A percentile compares a stretch with the other conserved stretches of the same genome.
phyloP scores from a whole-genome alignment of 768 basidiomycete genomes.

The Terana coerulea region DNA sequence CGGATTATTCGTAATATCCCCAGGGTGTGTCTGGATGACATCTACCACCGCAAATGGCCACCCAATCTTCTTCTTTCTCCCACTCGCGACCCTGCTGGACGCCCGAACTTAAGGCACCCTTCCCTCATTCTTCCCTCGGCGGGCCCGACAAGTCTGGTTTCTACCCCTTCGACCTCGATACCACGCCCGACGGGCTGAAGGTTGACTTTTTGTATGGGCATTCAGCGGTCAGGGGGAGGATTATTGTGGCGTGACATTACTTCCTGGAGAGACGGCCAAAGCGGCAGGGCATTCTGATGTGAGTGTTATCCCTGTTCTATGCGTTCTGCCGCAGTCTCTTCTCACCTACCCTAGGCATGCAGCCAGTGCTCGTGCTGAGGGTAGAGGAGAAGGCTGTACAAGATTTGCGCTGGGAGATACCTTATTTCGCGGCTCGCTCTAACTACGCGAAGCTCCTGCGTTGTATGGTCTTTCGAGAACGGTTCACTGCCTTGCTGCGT shows the following conservation, averaged over 20 bases:
- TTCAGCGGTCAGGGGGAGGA: not conserved
- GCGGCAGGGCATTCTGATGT: not conserved
- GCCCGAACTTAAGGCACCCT: slow-evolving; percentile 1
- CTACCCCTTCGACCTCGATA: not conserved
- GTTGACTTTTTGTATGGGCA: not conserved
- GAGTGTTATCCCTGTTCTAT: not conserved
- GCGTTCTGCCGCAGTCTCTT: not conserved
- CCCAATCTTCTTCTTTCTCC: not conserved
- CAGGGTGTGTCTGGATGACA: not conserved
- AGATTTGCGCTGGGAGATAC: not conserved
- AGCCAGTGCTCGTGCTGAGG: not conserved
- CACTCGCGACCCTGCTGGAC: not conserved
- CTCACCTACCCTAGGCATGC: not conserved
- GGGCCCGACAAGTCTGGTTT: not conserved
- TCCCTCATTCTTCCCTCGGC: not conserved
- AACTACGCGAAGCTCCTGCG: slow-evolving; percentile 4
- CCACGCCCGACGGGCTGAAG: not conserved
- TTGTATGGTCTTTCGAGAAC: not conserved
- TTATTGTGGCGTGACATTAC: not conserved
- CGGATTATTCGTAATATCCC: slow-evolving; percentile 4
- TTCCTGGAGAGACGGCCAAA: not conserved
- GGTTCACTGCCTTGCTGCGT: not conserved
- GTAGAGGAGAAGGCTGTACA: not conserved
- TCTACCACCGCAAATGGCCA: not conserved
- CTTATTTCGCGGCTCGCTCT: slow-evolving; percentile 6